A percentile compares a stretch with the other conserved stretches of the same genome.
phyloP scores from a whole-genome alignment of 495 filamentous ascomycete genomes.

The Evernia prunastri region DNA sequence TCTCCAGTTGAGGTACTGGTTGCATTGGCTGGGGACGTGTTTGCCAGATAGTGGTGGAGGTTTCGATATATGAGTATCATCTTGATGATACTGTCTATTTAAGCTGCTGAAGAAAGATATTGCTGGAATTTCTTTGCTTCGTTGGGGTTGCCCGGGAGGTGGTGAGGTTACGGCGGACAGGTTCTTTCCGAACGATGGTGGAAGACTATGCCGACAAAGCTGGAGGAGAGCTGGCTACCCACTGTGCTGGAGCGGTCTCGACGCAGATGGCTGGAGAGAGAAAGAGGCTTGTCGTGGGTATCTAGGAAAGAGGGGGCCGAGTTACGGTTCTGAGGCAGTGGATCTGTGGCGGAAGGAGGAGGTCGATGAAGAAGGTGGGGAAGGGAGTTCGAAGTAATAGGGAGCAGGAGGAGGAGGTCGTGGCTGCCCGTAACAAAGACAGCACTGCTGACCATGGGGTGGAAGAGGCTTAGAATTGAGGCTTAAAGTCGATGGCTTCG shows the following conservation, averaged over 20 bases:
- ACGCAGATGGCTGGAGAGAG: neutral
- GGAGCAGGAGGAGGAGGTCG: neutral
- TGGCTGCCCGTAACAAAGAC: neutral
- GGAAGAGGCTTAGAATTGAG: neutral
- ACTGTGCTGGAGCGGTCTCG: neutral
- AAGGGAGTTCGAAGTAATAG: no score
- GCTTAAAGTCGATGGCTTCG: no score
- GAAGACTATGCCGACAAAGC: neutral
- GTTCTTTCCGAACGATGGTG: neutral
- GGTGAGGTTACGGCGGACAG: neutral
- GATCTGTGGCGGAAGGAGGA: neutral
- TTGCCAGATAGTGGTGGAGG: neutral
- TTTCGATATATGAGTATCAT: neutral
- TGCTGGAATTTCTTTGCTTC: neutral
- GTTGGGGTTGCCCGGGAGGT: neutral
- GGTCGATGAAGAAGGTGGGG: neutral
- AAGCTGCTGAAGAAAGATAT: neutral
- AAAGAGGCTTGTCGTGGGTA: neutral
- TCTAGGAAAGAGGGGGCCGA: neutral
- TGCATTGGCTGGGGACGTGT: neutral
- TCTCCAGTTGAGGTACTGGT: neutral
- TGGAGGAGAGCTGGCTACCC: neutral
- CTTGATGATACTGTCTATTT: neutral
- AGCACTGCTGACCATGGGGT: neutral
- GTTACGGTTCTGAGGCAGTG: neutral